phyloP scores from a whole-genome alignment of 208 protist genomes.

The Spongospora subterranea region DNA sequence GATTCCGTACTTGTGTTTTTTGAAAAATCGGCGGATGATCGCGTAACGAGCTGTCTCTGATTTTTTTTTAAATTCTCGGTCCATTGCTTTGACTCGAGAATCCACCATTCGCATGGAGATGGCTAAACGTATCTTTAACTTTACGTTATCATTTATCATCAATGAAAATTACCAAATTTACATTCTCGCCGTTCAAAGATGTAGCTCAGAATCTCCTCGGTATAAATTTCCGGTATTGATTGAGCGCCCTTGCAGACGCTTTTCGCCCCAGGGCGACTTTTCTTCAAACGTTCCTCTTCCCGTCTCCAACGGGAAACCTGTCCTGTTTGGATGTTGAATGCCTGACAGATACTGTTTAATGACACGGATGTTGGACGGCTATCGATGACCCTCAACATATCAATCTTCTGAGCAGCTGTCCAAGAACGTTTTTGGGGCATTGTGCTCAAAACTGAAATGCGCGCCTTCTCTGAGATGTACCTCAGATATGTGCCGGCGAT shows the following conservation, averaged over 20 bases:
- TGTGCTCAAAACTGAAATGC: not conserved
- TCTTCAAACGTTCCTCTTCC: not conserved
- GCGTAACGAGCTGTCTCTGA: not conserved
- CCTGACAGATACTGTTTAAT: not conserved
- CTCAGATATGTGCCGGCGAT: not conserved
- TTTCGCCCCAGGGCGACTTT: not conserved
- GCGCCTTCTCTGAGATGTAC: no score
- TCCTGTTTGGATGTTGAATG: not conserved
- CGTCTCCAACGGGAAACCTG: not conserved
- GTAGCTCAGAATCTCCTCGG: not conserved
- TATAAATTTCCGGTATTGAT: not conserved
- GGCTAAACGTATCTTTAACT: not conserved
- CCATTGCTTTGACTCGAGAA: not conserved
- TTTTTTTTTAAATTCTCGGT: not conserved
- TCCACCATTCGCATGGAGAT: not conserved
- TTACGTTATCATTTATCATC: not conserved
- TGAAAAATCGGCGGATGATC: not conserved
- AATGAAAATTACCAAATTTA: not conserved
- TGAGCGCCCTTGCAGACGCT: not conserved
- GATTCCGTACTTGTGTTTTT: not conserved
- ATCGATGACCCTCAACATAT: not conserved
- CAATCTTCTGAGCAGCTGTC: not conserved
- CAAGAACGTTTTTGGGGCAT: not conserved
- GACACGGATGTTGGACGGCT: not conserved
- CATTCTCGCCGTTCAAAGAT: not conserved